Percentiles rank a stretch among this genome's conserved stretches.
Evolutionary conservation across 306 rosid species (phyloP).

Genomic region (Fragaria nilgerrensis): DNA sequence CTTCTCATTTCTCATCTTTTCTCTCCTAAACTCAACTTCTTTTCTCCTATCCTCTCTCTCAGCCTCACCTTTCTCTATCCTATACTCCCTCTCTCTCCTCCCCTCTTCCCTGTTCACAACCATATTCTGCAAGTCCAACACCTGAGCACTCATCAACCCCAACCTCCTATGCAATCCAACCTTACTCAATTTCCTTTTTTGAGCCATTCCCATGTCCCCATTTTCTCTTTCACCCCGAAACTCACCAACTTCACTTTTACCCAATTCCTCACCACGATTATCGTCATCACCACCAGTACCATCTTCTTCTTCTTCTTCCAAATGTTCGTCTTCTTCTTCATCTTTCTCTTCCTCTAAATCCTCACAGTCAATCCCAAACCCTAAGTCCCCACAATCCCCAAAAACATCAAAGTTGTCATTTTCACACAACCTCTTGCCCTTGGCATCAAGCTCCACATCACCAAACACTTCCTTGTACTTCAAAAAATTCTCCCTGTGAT

Average conservation of each 20-base stretch:
- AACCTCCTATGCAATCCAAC: conserved; percentile 37
- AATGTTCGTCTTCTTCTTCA: conserved; percentile 32
- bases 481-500: conserved; percentile 90
- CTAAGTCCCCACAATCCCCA: conserved; percentile 23
- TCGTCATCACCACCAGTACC: conserved; percentile 8
- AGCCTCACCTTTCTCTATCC: conserved; percentile 47
- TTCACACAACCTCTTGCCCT: background rate
- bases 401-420: conserved; percentile 1
- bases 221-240: conserved; percentile 21
- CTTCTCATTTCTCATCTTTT: conserved; percentile 40
- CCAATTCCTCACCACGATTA: conserved; percentile 16
- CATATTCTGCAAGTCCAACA: conserved; percentile 55
- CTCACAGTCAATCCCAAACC: conserved; percentile 50
- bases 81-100: conserved; percentile 66
- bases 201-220: conserved; percentile 24
- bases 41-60: conserved; percentile 46
- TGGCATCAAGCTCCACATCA: conserved; percentile 43
- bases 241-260: conserved; percentile 31
- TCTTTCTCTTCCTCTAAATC: conserved; percentile 37
- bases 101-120: conserved; percentile 71
- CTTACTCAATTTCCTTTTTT: conserved; percentile 37
- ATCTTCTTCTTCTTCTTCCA: conserved; percentile 12
- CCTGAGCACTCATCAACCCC: conserved; percentile 40
- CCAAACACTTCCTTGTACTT: conserved; percentile 84
- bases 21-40: conserved; percentile 43